These are phyloP conservation scores for Termitomyces sp. DNA, from an alignment of 768 basidiomycete genomes.

Conservation along the genomic window DNA sequence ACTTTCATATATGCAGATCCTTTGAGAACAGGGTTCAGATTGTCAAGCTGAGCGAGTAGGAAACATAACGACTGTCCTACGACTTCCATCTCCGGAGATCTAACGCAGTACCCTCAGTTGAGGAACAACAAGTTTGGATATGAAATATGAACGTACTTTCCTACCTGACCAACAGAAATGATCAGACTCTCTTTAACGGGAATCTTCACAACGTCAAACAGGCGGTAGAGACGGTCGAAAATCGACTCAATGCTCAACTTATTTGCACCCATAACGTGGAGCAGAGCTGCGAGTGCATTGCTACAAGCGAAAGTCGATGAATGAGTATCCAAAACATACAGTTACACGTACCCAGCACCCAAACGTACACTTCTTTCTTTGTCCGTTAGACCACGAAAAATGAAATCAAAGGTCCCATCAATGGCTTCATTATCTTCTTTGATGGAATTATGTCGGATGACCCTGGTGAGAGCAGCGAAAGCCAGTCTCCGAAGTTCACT, in stretches of 20 bases:
- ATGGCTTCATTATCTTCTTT: slow-evolving; percentile 24
- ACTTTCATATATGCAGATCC: slow-evolving; percentile 69
- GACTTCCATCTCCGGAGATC: slow-evolving; percentile 44
- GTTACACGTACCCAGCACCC: slow-evolving; percentile 57
- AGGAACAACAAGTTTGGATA: background rate
- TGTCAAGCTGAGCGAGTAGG: slow-evolving; percentile 62
- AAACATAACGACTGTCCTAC: slow-evolving; percentile 57
- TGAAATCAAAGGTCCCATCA: slow-evolving; percentile 29
- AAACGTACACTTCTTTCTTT: slow-evolving; percentile 56
- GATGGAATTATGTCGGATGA: slow-evolving; percentile 39
- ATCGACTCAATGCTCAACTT: slow-evolving; percentile 31
- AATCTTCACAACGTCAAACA: slow-evolving; percentile 42
- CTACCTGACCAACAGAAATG: slow-evolving; percentile 54
- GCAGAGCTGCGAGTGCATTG: slow-evolving; percentile 42
- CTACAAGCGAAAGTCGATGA: slow-evolving; percentile 22
- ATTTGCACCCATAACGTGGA: slow-evolving; percentile 30
- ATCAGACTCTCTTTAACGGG: slow-evolving; percentile 60
- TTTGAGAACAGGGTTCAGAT: slow-evolving; percentile 63
- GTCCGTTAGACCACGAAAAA: slow-evolving; percentile 47
- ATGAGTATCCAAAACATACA: background rate
- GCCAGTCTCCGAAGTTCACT: slow-evolving; percentile 38
- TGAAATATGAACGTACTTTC: slow-evolving; percentile 30
- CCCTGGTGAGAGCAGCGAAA: slow-evolving; percentile 33
- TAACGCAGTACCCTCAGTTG: slow-evolving; percentile 18
- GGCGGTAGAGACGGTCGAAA: slow-evolving; percentile 41